Percentiles rank a stretch among this genome's conserved stretches.
These are phyloP conservation scores for Leccinum subrobustum DNA, from an alignment of 1,284 basidiomycete genomes.

Conservation along the genomic window DNA sequence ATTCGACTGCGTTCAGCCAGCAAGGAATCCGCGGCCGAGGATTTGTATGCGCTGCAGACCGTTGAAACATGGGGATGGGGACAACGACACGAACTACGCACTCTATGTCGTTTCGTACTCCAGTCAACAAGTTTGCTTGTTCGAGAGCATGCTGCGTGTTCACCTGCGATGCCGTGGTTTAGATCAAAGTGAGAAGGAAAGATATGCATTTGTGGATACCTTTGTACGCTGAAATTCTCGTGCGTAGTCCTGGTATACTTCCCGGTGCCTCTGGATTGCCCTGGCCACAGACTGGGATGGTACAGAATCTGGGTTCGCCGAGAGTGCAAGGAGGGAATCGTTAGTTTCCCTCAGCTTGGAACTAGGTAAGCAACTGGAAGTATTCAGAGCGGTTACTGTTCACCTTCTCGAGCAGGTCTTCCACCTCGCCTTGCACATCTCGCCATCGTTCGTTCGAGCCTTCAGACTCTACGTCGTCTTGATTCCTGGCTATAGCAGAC, in stretches of 20 bases:
- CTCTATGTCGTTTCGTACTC: constrained; percentile 97
- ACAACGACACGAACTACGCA: constrained; percentile 39
- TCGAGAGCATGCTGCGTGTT: constrained; percentile 86
- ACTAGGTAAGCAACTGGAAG: constrained; percentile 12
- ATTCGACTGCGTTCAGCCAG: constrained; percentile 87
- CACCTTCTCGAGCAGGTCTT: constrained; percentile 87
- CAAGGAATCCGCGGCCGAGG: constrained; percentile 83
- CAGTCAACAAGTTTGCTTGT: constrained; percentile 83
- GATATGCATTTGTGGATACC: constrained; percentile 40
- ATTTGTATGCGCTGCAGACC: constrained; percentile 75
- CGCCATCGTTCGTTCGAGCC: constrained; percentile 70
- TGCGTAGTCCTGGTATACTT: constrained; percentile 86
- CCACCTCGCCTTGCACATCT: constrained; percentile 85
- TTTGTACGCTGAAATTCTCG: constrained; percentile 84
- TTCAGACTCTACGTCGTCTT: constrained; percentile 68
- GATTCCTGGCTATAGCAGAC: constrained; percentile 63
- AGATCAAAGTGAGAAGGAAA: constrained; percentile 1
- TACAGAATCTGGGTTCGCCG: constrained; percentile 64
- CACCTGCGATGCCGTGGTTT: constrained; percentile 41
- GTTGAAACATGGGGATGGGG: neutral
- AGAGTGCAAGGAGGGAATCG: constrained; percentile 66
- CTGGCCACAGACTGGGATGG: constrained; percentile 86
- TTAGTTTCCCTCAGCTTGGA: constrained; percentile 82
- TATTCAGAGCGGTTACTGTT: constrained; percentile 18
- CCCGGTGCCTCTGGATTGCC: constrained; percentile 86